A percentile compares a stretch with the other conserved stretches of the same genome.
Conservation (phyloP, 2,329 filamentous ascomycete genomes). For the Kalmusia sp. region DNA sequence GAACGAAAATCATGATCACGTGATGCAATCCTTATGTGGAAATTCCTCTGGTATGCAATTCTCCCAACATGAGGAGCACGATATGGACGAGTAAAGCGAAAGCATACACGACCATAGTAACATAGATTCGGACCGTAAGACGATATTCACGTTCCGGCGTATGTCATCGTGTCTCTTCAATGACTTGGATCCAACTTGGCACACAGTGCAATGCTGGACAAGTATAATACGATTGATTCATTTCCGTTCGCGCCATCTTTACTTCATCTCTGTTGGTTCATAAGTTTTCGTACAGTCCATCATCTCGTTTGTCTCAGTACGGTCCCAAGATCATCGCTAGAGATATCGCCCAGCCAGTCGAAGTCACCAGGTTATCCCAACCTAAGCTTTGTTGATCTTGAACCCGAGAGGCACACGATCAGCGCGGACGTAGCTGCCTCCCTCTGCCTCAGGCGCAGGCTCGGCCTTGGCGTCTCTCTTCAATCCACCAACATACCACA, state of each 20-base stretch:
- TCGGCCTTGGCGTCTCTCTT: slow-evolving; percentile 4
- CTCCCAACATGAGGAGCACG: no score
- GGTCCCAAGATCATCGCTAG: not conserved
- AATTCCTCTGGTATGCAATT: no score
- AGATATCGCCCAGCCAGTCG: not conserved
- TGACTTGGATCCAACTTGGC: not conserved
- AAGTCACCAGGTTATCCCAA: not conserved
- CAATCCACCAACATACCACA: no score
- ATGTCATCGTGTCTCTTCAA: not conserved
- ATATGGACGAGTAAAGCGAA: no score
- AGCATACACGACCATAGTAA: no score
- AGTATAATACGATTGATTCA: not conserved
- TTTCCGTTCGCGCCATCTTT: not conserved
- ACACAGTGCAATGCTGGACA: not conserved
- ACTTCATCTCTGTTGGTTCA: not conserved
- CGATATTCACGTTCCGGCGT: no score
- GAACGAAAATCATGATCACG: no score
- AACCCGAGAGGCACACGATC: slow-evolving; percentile 5
- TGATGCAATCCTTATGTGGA: no score
- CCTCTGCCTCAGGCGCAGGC: not conserved
- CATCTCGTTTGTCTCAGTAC: not conserved
- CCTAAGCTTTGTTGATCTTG: slow-evolving; percentile 10
- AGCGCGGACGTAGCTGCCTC: not conserved
- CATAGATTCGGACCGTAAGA: no score
- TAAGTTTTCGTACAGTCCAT: not conserved